Percentiles rank a stretch among this genome's conserved stretches.
Evolutionary conservation across 2,329 filamentous ascomycete species (phyloP).

Genomic region (Pyricularia grisea): DNA sequence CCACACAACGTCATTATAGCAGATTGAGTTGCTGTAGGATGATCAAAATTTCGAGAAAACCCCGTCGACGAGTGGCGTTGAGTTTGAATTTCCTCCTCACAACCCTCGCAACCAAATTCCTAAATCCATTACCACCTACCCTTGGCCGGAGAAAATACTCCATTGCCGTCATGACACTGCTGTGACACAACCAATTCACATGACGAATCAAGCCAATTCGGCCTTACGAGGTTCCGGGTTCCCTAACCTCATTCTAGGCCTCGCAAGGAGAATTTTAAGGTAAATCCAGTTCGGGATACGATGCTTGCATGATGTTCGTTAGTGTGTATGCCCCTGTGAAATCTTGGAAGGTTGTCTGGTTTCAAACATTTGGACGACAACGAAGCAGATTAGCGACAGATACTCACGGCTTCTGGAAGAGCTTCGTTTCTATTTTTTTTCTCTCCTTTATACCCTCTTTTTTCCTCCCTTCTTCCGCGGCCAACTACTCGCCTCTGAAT

Average conservation of each 20-base stretch:
- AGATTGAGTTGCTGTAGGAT: background rate
- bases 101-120: too few species aligned
- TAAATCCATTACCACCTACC: background rate
- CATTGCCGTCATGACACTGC: background rate
- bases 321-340: background rate
- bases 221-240: background rate
- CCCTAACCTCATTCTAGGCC: background rate
- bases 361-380: background rate
- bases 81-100: background rate
- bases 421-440: background rate
- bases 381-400: background rate
- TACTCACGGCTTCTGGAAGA: background rate
- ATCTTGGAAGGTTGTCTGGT: background rate
- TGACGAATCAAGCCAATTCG: background rate
- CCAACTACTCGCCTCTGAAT: conserved; percentile 11
- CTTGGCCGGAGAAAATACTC: background rate
- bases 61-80: background rate
- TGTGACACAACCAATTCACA: background rate
- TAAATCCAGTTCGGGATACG: background rate
- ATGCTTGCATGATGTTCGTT: background rate
- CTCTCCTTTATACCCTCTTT: background rate
- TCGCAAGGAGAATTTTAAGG: background rate
- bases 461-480: background rate
- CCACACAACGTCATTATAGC: background rate
- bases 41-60: background rate